Base-by-base conservation (phyloP, 192 early-diverging fungal genomes). In the Coemansia sp. region DNA sequence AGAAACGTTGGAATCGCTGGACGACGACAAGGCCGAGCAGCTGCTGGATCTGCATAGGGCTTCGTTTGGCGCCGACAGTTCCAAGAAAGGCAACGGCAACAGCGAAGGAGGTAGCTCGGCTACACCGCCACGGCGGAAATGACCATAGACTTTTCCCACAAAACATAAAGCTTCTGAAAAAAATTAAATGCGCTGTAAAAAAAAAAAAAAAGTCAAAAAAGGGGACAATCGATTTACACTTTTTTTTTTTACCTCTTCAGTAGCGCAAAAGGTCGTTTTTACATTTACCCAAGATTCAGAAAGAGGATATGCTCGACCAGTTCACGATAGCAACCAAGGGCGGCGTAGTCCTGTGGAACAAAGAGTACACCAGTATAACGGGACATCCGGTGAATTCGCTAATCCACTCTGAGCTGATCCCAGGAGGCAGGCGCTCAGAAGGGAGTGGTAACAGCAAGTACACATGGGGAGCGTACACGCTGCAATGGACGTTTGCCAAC, bases 281-380 rank as follows among this genome's bases (percentile, higher is more conserved):
- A 30, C 30, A 30, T 30, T 30, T 30, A 3, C 3, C 30, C 30
- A 30, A 30, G 30, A 30, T 30, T 30, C 30, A 41, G 39, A 46
- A 46, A 46, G 18, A 18, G 6, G 8, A 26, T 30, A 97, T 97
- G 95, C 86, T 97, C 21, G 95, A 97, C 76, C 76, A 87, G 36
- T 93, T 93, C 64, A 87, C 89, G 0, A 88, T 95, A 60, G 75
- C 93, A 8, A 96, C 94, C 34, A 92, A 90, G 69, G 92, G 93
- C 44, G 95, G 95, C 16, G 80, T 94, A 35, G 92, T 96, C 23
- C 87, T 97, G 26, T 97, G 93, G 93, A 85, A 88, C 43, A 89
- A 89, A 63, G 81, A 85, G 11, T 95, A 90, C 64, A 66, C 91
- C 7, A 71, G 85, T 7, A 62, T 88, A 16, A 64, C 67, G 3